Conservation (phyloP, 331 rosid species). For the Erythrophleum ivorense region DNA sequence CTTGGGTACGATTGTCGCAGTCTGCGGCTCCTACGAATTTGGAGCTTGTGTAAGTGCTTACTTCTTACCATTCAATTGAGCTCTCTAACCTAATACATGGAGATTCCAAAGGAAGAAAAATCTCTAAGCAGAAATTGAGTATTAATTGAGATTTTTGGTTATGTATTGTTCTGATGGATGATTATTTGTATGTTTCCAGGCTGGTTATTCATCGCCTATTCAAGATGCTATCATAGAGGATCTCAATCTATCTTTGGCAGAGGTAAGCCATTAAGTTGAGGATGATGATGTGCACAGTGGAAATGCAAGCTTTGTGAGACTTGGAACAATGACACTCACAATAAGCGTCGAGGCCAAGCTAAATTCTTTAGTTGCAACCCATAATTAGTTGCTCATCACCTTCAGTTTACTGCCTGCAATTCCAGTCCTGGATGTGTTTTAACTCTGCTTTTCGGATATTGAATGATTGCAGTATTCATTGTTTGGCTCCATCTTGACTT, state of each 20-base stretch:
- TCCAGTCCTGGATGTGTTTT: slow-evolving; percentile 29
- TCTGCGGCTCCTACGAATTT: slow-evolving; percentile 60
- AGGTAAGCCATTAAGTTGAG: slow-evolving; percentile 57
- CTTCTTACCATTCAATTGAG: neutral
- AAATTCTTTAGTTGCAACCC: neutral
- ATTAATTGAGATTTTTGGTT: neutral
- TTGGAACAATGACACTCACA: too few species aligned
- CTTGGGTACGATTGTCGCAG: slow-evolving; percentile 57
- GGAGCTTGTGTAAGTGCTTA: slow-evolving; percentile 56
- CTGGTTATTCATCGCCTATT: slow-evolving; percentile 93
- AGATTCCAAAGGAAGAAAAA: neutral
- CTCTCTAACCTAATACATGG: too few species aligned
- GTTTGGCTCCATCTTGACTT: slow-evolving; percentile 77
- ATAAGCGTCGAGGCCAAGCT: neutral
- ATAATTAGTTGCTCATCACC: neutral
- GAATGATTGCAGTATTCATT: slow-evolving; percentile 66
- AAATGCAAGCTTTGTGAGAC: neutral
- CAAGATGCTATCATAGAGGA: slow-evolving; percentile 68
- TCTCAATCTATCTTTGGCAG: slow-evolving; percentile 62
- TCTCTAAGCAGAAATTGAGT: neutral
- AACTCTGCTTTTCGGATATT: slow-evolving; percentile 9
- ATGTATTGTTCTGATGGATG: neutral
- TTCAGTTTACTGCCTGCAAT: neutral
- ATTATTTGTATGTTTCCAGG: slow-evolving; percentile 52
- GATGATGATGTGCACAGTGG: neutral